A percentile compares a stretch with the other conserved stretches of the same genome.
Evolutionary conservation across 768 basidiomycete genomes (phyloP).

Genomic region (Scleroderma bovista): DNA sequence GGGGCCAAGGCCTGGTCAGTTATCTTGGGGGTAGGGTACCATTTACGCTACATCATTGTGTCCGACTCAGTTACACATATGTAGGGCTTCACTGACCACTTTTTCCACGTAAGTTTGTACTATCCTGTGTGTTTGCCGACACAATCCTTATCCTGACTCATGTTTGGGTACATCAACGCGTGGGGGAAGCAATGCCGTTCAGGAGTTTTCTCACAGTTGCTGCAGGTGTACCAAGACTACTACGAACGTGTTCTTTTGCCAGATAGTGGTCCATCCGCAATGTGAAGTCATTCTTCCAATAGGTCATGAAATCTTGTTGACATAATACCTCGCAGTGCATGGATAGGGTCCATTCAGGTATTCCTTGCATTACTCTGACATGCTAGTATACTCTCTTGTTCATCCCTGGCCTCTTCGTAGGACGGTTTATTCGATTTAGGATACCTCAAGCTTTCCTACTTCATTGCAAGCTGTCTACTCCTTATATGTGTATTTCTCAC

Average conservation of each 20-base stretch:
- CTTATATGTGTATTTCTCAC: conserved; percentile 57
- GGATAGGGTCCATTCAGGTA: conserved; percentile 78
- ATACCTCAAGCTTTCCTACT: conserved; percentile 48
- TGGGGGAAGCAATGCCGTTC: conserved; percentile 43
- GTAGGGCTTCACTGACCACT: conserved; percentile 20
- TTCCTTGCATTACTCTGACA: neutral
- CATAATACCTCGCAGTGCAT: conserved; percentile 47
- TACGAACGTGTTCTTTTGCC: conserved; percentile 52
- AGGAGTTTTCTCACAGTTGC: neutral
- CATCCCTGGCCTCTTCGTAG: conserved; percentile 55
- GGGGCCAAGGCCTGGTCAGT: conserved; percentile 28
- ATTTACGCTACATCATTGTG: neutral
- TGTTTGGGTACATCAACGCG: conserved; percentile 67
- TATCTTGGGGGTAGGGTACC: conserved; percentile 20
- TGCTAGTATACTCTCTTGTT: conserved; percentile 57
- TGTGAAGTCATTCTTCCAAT: conserved; percentile 35
- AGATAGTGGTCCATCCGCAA: conserved; percentile 51
- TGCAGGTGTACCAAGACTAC: conserved; percentile 69
- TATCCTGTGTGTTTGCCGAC: neutral
- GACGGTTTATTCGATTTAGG: conserved; percentile 74
- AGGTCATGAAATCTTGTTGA: neutral
- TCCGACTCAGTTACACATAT: conserved; percentile 2
- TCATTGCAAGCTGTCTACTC: conserved; percentile 43
- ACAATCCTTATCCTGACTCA: too few species aligned
- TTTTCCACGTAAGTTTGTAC: conserved; percentile 35